Percentiles rank a stretch among this genome's conserved stretches.
Conservation (phyloP, 2,329 filamentous ascomycete genomes). For the Epichloe elymi region DNA sequence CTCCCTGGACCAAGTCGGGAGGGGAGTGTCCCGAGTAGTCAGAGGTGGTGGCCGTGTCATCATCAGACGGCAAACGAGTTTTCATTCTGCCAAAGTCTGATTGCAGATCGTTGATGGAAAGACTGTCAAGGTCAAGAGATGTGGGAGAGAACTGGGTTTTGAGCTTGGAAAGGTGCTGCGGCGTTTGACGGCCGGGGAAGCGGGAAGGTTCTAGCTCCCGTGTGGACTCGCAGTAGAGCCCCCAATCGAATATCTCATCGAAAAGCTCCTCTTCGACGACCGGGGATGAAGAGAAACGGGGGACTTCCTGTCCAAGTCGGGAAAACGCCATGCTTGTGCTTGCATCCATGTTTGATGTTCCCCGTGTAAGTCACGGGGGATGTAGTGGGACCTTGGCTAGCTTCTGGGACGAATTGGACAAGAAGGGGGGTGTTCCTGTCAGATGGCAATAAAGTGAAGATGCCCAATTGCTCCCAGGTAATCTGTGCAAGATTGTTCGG, state of each 20-base stretch:
- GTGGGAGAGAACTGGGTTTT: slow-evolving; percentile 21
- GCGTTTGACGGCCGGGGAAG: slow-evolving; percentile 16
- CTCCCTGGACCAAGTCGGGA: slow-evolving; percentile 24
- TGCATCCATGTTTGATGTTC: slow-evolving; percentile 24
- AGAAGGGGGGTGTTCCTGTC: slow-evolving; percentile 18
- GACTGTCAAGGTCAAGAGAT: slow-evolving; percentile 16
- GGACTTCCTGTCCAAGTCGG: slow-evolving; percentile 23
- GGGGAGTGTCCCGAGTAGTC: slow-evolving; percentile 26
- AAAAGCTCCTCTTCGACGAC: slow-evolving; percentile 22
- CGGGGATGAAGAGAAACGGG: slow-evolving; percentile 22
- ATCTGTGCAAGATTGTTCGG: slow-evolving; percentile 26
- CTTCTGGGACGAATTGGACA: slow-evolving; percentile 23
- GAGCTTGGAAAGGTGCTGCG: slow-evolving; percentile 19
- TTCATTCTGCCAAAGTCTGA: slow-evolving; percentile 22
- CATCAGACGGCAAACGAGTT: slow-evolving; percentile 19
- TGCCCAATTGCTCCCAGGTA: slow-evolving; percentile 24
- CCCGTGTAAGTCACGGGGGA: slow-evolving; percentile 28
- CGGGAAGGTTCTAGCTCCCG: slow-evolving; percentile 17
- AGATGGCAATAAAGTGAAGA: slow-evolving; percentile 26
- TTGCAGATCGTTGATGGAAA: slow-evolving; percentile 19
- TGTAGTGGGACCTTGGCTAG: slow-evolving; percentile 28
- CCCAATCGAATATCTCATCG: slow-evolving; percentile 25
- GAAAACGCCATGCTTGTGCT: slow-evolving; percentile 19
- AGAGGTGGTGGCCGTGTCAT: slow-evolving; percentile 19
- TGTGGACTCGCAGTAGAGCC: slow-evolving; percentile 20